Conservation (phyloP, 2,329 filamentous ascomycete species). For the Hymenoscyphus repandus region DNA sequence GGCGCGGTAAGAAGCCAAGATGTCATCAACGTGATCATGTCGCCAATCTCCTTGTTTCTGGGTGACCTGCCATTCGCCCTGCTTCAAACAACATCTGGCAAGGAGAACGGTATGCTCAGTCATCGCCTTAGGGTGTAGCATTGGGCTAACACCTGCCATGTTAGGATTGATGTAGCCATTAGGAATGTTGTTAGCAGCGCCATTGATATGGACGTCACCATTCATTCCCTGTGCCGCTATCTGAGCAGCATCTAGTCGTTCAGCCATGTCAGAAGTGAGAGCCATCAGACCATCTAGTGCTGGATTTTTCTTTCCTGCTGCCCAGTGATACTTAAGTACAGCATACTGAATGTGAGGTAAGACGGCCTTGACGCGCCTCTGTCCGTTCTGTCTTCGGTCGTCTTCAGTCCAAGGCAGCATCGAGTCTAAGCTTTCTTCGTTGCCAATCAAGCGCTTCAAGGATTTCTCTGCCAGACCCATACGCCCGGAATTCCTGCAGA, state of each 20-base stretch:
- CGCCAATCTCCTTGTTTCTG: constrained; percentile 87
- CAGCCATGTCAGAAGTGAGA: constrained; percentile 55
- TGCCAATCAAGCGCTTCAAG: constrained; percentile 80
- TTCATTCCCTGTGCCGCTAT: constrained; percentile 26
- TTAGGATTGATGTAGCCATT: constrained; percentile 22
- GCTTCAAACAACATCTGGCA: constrained; percentile 91
- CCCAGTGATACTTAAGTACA: constrained; percentile 97
- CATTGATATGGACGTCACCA: constrained; percentile 38
- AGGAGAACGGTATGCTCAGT: constrained; percentile 66
- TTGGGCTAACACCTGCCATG: constrained; percentile 33
- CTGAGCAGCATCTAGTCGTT: constrained; percentile 27
- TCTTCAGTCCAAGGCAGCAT: constrained; percentile 45
- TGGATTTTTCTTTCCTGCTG: constrained; percentile 64
- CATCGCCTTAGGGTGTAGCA: constrained; percentile 38
- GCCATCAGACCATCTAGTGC: constrained; percentile 53
- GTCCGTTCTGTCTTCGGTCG: constrained; percentile 12
- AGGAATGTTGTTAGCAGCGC: constrained; percentile 24
- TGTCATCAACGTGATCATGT: constrained; percentile 77
- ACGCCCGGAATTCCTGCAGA: constrained; percentile 92
- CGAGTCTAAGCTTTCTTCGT: constrained; percentile 55
- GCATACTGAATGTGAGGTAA: constrained; percentile 84
- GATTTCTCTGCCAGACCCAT: constrained; percentile 95
- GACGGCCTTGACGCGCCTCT: constrained; percentile 19
- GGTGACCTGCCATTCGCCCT: constrained; percentile 91
- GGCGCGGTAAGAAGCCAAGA: constrained; percentile 83